These are phyloP conservation scores for Herpomyces periplanetae DNA, from an alignment of 2,329 filamentous ascomycete species.

Conservation along the genomic window DNA sequence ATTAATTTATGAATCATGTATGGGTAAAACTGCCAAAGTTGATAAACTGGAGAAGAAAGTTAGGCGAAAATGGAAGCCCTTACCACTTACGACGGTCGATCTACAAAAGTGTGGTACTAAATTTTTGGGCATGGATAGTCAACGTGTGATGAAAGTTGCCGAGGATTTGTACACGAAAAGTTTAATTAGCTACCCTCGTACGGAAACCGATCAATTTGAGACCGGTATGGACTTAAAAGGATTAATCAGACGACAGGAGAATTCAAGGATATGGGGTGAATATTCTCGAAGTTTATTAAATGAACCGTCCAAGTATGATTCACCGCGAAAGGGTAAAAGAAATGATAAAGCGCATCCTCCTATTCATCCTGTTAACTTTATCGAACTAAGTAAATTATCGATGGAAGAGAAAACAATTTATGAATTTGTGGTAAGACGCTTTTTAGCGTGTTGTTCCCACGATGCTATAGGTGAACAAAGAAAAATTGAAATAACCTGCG, in stretches of 20 bases:
- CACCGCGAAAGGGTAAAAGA: constrained; percentile 36
- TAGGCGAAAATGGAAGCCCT: constrained; percentile 65
- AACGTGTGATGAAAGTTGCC: constrained; percentile 51
- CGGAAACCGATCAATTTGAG: constrained; percentile 85
- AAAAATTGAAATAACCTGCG: constrained; percentile 46
- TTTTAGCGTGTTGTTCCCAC: constrained; percentile 76
- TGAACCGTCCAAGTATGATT: background rate
- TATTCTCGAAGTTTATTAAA: constrained; percentile 23
- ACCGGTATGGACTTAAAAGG: constrained; percentile 43
- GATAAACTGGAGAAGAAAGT: constrained; percentile 59
- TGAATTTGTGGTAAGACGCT: constrained; percentile 63
- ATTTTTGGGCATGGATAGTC: constrained; percentile 59
- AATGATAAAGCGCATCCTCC: constrained; percentile 93
- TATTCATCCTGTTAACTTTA: constrained; percentile 77
- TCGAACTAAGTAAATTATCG: constrained; percentile 17
- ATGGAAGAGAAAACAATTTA: constrained; percentile 38
- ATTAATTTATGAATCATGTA: constrained; percentile 49
- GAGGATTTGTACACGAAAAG: constrained; percentile 69
- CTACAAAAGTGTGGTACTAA: constrained; percentile 76
- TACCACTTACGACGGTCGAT: constrained; percentile 79
- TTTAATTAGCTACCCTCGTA: constrained; percentile 87
- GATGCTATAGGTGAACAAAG: constrained; percentile 60
- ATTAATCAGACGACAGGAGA: constrained; percentile 45
- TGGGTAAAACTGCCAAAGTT: constrained; percentile 41
- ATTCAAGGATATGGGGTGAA: constrained; percentile 31